Conservation (phyloP, 176 grass and related monocot species). For the Eleusine coracana region DNA sequence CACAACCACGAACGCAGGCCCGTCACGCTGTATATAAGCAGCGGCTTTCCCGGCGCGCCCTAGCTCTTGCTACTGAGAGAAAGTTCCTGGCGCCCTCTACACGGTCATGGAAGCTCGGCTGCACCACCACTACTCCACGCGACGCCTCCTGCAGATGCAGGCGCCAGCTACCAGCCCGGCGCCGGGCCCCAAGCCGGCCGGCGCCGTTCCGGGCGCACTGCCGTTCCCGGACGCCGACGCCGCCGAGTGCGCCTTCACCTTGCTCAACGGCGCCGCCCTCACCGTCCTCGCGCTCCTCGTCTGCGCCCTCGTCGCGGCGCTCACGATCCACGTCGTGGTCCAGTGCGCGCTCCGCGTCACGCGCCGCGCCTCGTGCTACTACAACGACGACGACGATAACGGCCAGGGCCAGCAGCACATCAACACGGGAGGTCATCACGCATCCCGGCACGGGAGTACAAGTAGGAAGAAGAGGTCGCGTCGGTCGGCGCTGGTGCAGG, state of each 20-base stretch:
- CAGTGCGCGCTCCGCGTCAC: conserved; percentile 42
- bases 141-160: background rate
- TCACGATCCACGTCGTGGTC: conserved; percentile 43
- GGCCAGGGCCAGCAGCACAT: background rate
- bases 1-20: background rate
- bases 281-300: conserved; percentile 54
- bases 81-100: background rate
- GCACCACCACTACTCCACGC: conserved; percentile 1
- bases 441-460: background rate
- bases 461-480: background rate
- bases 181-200: background rate
- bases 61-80: background rate
- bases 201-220: background rate
- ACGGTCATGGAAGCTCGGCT: conserved; percentile 15
- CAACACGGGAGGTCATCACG: background rate
- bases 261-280: conserved; percentile 33
- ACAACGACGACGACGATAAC: background rate
- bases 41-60: background rate
- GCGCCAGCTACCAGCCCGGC: background rate
- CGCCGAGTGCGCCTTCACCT: background rate
- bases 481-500: background rate
- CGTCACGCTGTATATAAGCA: conserved; percentile 16
- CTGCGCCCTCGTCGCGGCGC: conserved; percentile 51
- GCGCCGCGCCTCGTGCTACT: conserved; percentile 24
- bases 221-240: too few species aligned